Evolutionary conservation across 176 grass and related monocot species (phyloP).

Genomic region (Ampelocalamus luodianensis): DNA sequence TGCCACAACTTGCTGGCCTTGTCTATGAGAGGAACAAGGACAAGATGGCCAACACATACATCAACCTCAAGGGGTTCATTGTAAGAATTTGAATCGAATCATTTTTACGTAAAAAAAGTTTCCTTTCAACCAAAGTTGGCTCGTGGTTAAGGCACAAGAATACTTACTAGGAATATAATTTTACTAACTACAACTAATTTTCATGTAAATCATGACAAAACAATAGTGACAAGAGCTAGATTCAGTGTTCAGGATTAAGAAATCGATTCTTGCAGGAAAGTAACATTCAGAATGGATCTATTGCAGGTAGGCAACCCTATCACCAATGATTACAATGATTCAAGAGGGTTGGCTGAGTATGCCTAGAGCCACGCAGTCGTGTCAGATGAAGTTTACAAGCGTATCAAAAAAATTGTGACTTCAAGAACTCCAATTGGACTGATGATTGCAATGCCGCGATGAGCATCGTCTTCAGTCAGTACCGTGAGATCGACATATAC

Average conservation of each 20-base stretch:
- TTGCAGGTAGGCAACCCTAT: slow-evolving; percentile 76
- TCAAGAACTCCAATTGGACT: slow-evolving; percentile 62
- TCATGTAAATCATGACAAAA: neutral
- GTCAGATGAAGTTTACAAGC: slow-evolving; percentile 58
- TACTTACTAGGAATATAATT: neutral
- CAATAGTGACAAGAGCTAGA: neutral
- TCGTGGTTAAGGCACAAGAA: neutral
- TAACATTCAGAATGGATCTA: neutral
- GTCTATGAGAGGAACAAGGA: slow-evolving; percentile 65
- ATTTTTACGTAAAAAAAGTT: slow-evolving; percentile 3
- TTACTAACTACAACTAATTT: neutral
- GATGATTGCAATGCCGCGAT: slow-evolving; percentile 51
- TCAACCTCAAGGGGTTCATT: slow-evolving; percentile 88
- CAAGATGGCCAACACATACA: slow-evolving; percentile 45
- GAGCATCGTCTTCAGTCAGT: slow-evolving; percentile 55
- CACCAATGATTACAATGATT: slow-evolving; percentile 68
- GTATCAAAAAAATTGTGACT: slow-evolving; percentile 61
- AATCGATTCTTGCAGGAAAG: neutral
- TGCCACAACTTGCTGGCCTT: slow-evolving; percentile 81
- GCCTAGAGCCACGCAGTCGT: slow-evolving; percentile 81
- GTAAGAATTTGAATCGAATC: slow-evolving; percentile 46
- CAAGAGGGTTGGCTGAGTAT: slow-evolving; percentile 70
- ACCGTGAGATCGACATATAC: slow-evolving; percentile 71
- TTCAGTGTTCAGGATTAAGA: neutral
- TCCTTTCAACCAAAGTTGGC: neutral